Percentiles rank a stretch among this genome's conserved stretches.
Conservation (phyloP, 1,284 basidiomycete genomes). For the Pascua guehoae region DNA sequence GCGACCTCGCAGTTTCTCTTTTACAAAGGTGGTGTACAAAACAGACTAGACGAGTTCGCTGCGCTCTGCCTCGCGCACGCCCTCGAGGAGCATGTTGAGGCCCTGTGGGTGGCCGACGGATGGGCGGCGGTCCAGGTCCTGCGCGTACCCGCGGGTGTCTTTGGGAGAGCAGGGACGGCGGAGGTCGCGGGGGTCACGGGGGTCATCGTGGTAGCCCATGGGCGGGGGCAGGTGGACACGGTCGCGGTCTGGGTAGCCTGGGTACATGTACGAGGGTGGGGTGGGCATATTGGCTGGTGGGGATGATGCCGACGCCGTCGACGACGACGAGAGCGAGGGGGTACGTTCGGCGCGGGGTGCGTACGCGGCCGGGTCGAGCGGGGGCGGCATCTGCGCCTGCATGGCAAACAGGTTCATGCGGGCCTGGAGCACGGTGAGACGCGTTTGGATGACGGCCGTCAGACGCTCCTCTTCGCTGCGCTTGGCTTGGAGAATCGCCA, state of each 20-base stretch:
- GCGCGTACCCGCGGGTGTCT: neutral
- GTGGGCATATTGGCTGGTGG: no score
- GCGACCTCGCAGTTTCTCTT: no score
- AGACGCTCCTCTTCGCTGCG: conserved; percentile 69
- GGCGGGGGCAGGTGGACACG: conserved; percentile 14
- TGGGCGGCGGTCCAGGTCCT: neutral
- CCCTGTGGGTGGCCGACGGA: conserved; percentile 8
- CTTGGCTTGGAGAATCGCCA: conserved; percentile 83
- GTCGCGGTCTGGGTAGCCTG: conserved; percentile 3
- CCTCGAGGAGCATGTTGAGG: conserved; percentile 24
- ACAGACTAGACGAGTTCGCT: conserved; percentile 15
- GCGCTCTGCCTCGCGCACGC: conserved; percentile 22
- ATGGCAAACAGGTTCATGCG: conserved; percentile 25
- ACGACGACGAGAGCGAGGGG: conserved; percentile 9
- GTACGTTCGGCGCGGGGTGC: conserved; percentile 11
- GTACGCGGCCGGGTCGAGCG: neutral
- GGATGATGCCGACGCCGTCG: no score
- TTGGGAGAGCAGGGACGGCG: neutral
- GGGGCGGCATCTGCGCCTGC: conserved; percentile 17
- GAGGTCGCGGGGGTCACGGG: conserved; percentile 3
- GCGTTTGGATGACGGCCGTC: conserved; percentile 45
- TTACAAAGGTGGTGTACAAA: no score
- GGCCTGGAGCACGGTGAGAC: conserved; percentile 46
- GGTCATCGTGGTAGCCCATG: conserved; percentile 3
- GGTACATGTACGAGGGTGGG: neutral